Conservation (phyloP, 345 rosid species). For the Noccaea bulbosa region DNA sequence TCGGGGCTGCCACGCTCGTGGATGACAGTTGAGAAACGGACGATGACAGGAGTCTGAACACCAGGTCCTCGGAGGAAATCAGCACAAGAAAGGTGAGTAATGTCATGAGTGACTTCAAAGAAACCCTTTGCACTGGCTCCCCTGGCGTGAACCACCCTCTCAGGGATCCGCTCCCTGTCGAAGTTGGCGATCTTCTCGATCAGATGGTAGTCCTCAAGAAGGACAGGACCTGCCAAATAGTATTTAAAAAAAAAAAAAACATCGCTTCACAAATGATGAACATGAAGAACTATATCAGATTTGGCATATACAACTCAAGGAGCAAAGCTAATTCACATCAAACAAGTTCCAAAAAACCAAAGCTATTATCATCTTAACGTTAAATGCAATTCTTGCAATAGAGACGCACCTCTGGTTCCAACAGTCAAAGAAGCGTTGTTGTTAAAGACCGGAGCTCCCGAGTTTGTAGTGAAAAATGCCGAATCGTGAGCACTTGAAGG, state of each 20-base stretch:
- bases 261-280: not conserved
- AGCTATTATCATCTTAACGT: constrained; percentile 1
- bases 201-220: constrained; percentile 95
- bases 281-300: not conserved
- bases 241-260: not conserved
- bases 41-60: constrained; percentile 92
- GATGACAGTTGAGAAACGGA: constrained; percentile 96
- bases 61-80: constrained; percentile 96
- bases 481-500: constrained; percentile 48
- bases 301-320: constrained; percentile 4
- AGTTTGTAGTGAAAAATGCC: constrained; percentile 44
- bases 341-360: not conserved
- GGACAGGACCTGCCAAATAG: constrained; percentile 75
- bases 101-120: constrained; percentile 95
- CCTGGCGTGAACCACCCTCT: constrained; percentile 98
- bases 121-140: constrained; percentile 99
- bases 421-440: constrained; percentile 48
- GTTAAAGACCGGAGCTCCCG: constrained; percentile 49
- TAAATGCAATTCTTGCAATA: not conserved
- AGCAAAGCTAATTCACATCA: constrained; percentile 7
- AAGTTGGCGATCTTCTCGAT: constrained; percentile 93
- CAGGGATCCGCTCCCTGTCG: constrained; percentile 92
- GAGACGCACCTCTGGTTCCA: constrained; percentile 45
- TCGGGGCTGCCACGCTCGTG: constrained; percentile 99
- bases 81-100: constrained; percentile 77